Evolutionary conservation across 768 basidiomycete species (phyloP).

Genomic region (Xanthoconium stramineum): DNA sequence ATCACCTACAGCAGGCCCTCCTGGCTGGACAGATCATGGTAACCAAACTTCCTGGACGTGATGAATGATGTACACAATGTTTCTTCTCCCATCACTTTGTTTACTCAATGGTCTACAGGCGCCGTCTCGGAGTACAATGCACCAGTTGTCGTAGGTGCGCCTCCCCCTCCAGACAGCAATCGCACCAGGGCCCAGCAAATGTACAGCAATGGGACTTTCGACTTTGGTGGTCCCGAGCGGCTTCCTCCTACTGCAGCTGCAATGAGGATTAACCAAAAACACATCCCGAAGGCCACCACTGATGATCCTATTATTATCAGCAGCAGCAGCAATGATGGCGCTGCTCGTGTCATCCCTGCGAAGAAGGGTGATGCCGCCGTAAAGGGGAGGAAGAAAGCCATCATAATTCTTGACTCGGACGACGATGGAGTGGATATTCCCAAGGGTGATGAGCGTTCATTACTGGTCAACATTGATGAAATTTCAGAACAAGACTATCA

Average conservation of each 20-base stretch:
- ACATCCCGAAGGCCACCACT: neutral
- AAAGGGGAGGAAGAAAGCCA: neutral
- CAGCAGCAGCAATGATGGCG: conserved; percentile 1
- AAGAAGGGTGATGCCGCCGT: too few species aligned
- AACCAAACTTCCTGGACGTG: neutral
- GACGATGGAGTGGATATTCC: neutral
- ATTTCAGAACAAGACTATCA: neutral
- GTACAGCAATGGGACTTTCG: neutral
- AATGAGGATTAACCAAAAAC: neutral
- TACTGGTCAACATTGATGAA: neutral
- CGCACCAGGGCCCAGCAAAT: neutral
- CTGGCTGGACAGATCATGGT: neutral
- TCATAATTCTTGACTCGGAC: neutral
- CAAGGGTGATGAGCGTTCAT: too few species aligned
- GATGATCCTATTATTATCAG: conserved; percentile 1
- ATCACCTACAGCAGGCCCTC: neutral
- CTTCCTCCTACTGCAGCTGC: neutral
- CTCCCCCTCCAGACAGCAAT: neutral
- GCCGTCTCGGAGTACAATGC: neutral
- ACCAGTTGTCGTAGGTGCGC: neutral
- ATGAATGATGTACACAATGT: neutral
- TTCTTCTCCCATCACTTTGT: neutral
- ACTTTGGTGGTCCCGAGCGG: neutral
- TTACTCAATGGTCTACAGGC: neutral
- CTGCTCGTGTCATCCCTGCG: neutral